Evolutionary conservation across 495 filamentous ascomycete genomes (phyloP), one percentile per base, ranked within the genome.

Genomic region (Penicillium coffeae): DNA sequence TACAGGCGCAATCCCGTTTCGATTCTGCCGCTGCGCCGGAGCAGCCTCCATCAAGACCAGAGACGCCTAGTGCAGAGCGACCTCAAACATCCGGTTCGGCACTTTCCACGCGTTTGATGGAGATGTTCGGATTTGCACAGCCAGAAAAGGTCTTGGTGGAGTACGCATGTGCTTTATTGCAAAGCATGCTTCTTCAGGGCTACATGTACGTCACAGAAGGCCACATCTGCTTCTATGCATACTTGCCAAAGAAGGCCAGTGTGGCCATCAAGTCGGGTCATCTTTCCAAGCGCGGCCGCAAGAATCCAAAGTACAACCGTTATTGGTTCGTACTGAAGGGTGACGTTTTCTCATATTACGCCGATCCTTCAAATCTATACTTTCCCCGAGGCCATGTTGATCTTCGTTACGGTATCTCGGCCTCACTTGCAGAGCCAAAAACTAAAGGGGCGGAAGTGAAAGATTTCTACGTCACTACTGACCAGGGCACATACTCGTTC

Each of bases 241-340:
- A 97, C 63, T 71, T 97, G 22, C 91, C 93, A 6, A 92, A 88
- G 72, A 95, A 92, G 75, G 79, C 85, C 35, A 82, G 88, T 60
- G 77, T 85, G 40, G 78, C 86, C 39, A 77, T 83, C 55, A 97
- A 95, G 69, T 92, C 93, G 3, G 94, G 93, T 0, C 87, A 91
- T 60, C 78, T 98, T 3, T 78, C 80, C 27, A 98, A 98, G 68
- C 87, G 89, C 46, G 93, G 94, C 36, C 87, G 84, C 59, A 84
- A 87, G 38, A 97, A 92, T 53, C 89, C 89, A 7, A 88, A 84
- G 51, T 97, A 88, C 65, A 89, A 84, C 58, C 84, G 94, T 44
- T 96, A 95, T 67, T 98, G 92, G 92, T 97, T 97, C 67, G 79
- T 83, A n/a, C 68, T 98, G 42, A 95, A 93, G 60, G 94, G 90